Evolutionary conservation across 257 asterid species (phyloP).

Genomic region (Solanum tarijense): DNA sequence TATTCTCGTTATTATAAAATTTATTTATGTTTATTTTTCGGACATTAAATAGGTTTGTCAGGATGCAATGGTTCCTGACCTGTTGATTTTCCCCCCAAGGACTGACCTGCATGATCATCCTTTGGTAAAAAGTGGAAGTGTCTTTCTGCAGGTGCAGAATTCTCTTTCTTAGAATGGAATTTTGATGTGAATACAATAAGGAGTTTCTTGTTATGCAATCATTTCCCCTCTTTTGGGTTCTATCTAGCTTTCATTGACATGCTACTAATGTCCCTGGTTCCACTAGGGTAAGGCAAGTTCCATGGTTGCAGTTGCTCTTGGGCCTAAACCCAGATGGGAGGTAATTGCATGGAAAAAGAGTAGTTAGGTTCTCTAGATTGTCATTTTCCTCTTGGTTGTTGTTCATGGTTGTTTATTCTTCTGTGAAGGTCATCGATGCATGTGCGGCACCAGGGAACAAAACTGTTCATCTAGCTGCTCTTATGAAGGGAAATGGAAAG

Average conservation of each 20-base stretch:
- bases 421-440: slow-evolving; percentile 85
- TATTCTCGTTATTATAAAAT: not conserved
- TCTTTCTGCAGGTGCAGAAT: slow-evolving; percentile 66
- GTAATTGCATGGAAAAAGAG: slow-evolving; percentile 18
- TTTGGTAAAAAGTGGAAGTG: slow-evolving; percentile 54
- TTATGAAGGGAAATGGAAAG: slow-evolving; percentile 75
- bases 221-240: not conserved
- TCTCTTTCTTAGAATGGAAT: not conserved
- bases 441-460: slow-evolving; percentile 97
- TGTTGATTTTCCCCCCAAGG: slow-evolving; percentile 74
- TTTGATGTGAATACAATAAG: not conserved
- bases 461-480: slow-evolving; percentile 88
- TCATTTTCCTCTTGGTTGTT: not conserved
- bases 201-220: not conserved
- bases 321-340: slow-evolving; percentile 82
- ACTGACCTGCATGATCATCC: slow-evolving; percentile 88
- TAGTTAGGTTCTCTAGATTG: not conserved
- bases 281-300: slow-evolving; percentile 87
- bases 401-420: not conserved
- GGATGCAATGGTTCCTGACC: slow-evolving; percentile 73
- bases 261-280: not conserved
- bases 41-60: slow-evolving; percentile 37
- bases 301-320: slow-evolving; percentile 85
- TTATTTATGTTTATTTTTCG: not conserved
- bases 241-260: not conserved